phyloP scores from a whole-genome alignment of 2,329 filamentous ascomycete genomes.

The Ophiostoma triangulosporum region DNA sequence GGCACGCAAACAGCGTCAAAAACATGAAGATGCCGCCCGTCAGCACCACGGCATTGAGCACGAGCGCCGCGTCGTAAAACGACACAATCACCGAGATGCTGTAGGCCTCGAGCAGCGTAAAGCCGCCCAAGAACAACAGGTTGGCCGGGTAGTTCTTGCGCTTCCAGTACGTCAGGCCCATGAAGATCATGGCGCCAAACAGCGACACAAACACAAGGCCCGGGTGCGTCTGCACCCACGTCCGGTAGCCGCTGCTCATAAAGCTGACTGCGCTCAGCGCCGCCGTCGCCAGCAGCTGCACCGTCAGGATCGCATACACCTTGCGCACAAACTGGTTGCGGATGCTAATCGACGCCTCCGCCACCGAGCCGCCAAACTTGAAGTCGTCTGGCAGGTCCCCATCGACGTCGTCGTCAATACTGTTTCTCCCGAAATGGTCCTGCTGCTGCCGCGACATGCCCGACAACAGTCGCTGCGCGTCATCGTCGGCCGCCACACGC shows the following conservation, averaged over 20 bases:
- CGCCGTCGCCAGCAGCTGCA: slow-evolving; percentile 77
- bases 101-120: slow-evolving; percentile 89
- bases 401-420: slow-evolving; percentile 37
- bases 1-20: slow-evolving; percentile 80
- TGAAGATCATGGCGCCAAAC: slow-evolving; percentile 69
- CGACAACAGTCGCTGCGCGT: slow-evolving; percentile 43
- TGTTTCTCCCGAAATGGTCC: slow-evolving; percentile 37
- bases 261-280: slow-evolving; percentile 74
- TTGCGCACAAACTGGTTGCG: slow-evolving; percentile 95
- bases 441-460: slow-evolving; percentile 64
- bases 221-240: slow-evolving; percentile 73
- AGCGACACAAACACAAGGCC: slow-evolving; percentile 81
- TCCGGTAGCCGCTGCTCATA: slow-evolving; percentile 64
- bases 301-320: slow-evolving; percentile 96
- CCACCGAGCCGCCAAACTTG: slow-evolving; percentile 92
- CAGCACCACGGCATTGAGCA: slow-evolving; percentile 79
- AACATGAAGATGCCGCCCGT: slow-evolving; percentile 74
- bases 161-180: slow-evolving; percentile 88
- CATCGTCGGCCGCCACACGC: slow-evolving; percentile 39
- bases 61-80: slow-evolving; percentile 72
- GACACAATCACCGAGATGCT: slow-evolving; percentile 84
- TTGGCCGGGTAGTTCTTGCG: slow-evolving; percentile 92
- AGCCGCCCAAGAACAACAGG: slow-evolving; percentile 77
- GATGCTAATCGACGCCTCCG: slow-evolving; percentile 88
- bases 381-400: slow-evolving; percentile 86